phyloP scores from a whole-genome alignment of 176 grass and related monocot species.

The Raddia guianensis region DNA sequence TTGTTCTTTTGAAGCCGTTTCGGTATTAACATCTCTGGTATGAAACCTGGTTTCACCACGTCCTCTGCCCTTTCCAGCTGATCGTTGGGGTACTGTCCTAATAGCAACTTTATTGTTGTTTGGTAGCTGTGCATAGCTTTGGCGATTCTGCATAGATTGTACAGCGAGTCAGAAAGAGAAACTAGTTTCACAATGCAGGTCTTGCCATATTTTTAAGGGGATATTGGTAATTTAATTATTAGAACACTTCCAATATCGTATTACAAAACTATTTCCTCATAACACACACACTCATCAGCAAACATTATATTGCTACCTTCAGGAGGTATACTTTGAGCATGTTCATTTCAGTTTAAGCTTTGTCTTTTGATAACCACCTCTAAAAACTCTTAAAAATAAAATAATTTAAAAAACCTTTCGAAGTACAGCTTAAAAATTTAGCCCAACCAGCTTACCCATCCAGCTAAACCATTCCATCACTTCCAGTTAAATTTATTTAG shows the following conservation, averaged over 20 bases:
- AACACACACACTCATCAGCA: neutral
- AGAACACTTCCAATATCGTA: neutral
- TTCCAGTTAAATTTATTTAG: neutral
- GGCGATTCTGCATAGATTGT: slow-evolving; percentile 69
- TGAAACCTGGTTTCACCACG: slow-evolving; percentile 64
- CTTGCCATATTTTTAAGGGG: neutral
- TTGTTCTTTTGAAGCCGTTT: slow-evolving; percentile 49
- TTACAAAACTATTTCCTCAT: neutral
- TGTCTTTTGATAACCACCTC: too few relatives aligned
- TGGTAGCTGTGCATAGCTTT: slow-evolving; percentile 59
- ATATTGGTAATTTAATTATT: neutral
- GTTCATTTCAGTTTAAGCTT: too few relatives aligned
- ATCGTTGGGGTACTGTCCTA: slow-evolving; percentile 44
- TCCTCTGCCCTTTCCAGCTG: slow-evolving; percentile 76
- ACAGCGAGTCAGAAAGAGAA: neutral
- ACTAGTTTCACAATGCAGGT: neutral
- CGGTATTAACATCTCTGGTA: slow-evolving; percentile 56
- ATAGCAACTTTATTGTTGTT: slow-evolving; percentile 56
- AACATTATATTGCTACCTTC: neutral
- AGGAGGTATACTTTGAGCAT: neutral
- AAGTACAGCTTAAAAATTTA: too few relatives aligned
- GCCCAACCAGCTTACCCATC: too few relatives aligned
- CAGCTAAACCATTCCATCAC: neutral
- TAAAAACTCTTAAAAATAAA: too few relatives aligned
- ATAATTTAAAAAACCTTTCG: too few relatives aligned